Evolutionary conservation across 2,329 filamentous ascomycete species (phyloP).

Genomic region (Aspergillus latus): DNA sequence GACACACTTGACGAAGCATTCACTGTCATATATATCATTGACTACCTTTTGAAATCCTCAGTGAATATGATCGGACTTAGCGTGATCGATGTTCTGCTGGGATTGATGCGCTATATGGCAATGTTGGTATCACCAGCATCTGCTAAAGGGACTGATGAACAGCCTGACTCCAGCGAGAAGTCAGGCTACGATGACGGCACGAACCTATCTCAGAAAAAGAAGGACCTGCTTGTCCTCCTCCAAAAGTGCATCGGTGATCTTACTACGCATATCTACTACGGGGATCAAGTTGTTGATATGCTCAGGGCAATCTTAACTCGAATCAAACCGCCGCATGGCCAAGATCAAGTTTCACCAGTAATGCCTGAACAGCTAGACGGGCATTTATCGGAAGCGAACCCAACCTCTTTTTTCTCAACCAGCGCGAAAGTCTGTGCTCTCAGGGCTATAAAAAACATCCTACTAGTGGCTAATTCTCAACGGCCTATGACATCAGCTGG

Average conservation of each 20-base stretch:
- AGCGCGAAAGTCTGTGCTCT: conserved; percentile 66
- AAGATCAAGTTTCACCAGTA: conserved; percentile 48
- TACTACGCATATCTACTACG: conserved; percentile 94
- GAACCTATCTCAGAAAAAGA: conserved; percentile 53
- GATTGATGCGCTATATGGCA: conserved; percentile 80
- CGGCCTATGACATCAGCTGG: conserved; percentile 59
- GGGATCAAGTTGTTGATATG: conserved; percentile 95
- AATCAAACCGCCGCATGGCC: conserved; percentile 63
- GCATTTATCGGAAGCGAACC: conserved; percentile 30
- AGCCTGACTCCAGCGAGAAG: conserved; percentile 23
- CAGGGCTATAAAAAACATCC: conserved; percentile 75
- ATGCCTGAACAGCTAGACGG: conserved; percentile 51
- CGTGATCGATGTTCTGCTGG: conserved; percentile 89
- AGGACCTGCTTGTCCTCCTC: conserved; percentile 67
- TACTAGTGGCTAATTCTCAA: conserved; percentile 74
- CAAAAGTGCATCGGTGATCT: conserved; percentile 85
- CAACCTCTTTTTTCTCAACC: conserved; percentile 60
- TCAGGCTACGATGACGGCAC: conserved; percentile 13
- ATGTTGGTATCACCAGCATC: conserved; percentile 67
- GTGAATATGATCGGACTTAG: conserved; percentile 94
- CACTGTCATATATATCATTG: conserved; percentile 73
- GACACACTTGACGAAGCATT: conserved; percentile 72
- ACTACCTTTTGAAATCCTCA: conserved; percentile 78
- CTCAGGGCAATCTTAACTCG: conserved; percentile 75
- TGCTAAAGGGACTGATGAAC: conserved; percentile 32